These are phyloP conservation scores for Benincasa hispida DNA, from an alignment of 306 rosid species.

Conservation along the genomic window DNA sequence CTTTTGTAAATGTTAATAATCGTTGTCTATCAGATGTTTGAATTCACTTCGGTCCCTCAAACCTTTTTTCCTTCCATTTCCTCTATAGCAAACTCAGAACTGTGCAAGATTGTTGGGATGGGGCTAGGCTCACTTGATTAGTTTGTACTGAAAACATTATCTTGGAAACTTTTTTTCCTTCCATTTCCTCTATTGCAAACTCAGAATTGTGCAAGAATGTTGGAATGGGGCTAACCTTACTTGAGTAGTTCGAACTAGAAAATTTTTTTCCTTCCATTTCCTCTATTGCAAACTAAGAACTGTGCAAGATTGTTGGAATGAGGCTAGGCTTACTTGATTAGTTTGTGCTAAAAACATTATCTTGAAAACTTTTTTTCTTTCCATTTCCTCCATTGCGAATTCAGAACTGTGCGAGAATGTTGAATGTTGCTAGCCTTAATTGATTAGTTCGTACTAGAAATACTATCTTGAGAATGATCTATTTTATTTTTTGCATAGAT, in stretches of 20 bases:
- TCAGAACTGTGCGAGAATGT: neutral
- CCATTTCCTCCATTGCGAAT: neutral
- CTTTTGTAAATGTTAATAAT: neutral
- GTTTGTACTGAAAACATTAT: too few relatives aligned
- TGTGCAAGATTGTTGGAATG: neutral
- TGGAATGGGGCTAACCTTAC: neutral
- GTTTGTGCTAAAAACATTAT: neutral
- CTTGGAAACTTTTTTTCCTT: neutral
- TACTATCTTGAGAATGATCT: neutral
- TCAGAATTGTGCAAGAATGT: neutral
- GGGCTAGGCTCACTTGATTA: too few relatives aligned
- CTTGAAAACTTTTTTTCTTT: neutral
- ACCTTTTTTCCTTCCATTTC: neutral
- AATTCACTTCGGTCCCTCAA: neutral
- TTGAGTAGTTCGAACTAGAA: neutral
- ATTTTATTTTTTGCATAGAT: conserved; percentile 30
- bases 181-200: neutral
- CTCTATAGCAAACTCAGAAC: too few relatives aligned
- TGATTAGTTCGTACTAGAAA: neutral
- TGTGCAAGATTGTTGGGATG: too few relatives aligned
- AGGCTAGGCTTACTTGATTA: neutral
- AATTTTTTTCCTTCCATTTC: neutral
- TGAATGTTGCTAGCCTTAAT: neutral
- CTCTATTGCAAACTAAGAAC: neutral
- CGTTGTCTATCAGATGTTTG: neutral